Base-by-base conservation (phyloP, 805 yeast genomes). In the Nakazawaea peltata region DNA sequence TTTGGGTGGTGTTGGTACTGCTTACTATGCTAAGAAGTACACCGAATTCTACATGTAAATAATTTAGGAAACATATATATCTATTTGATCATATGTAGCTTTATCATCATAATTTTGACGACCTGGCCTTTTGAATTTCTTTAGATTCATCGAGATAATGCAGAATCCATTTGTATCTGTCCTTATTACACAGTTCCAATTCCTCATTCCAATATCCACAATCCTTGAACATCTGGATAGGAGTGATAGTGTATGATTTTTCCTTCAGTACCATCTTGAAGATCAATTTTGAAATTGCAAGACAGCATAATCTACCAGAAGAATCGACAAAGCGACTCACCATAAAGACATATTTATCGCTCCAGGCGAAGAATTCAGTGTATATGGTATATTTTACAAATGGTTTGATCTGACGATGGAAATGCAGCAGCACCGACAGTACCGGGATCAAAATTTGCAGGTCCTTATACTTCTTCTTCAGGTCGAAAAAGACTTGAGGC, bases 331-430 rank as follows among this genome's bases (percentile, higher is more conserved):
- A 85, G 47, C 73, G 68, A 28, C 81, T 72, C 17, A 81, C 44
- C 10, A 84, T 69, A 50, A 76, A 87, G 11, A 88, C 47, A 95
- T 96, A 86, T 55, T 87, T 88, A 23, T 71, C 65, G 57, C 84
- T 92, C 95, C 95, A 87, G 6, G 90, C 80, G 5, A 82, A 52
- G 14, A 88, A 67, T 26, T 74, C 62, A 3, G 81, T 69, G 24
- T 63, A 61, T 16, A 88, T 64, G 3, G 58, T 44, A 51, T 77
- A 88, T 18, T 47, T 46, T 37, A 69, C 71, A 49, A 77, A 83
- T 1, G 90, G 80, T 46, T 60, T 69, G 51, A 90, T 75, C 49
- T 88, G 95, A 43, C 69, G 72, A 42, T 78, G 67, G 59, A 84
- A 88, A 19, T 71, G 65, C 21, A 81, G 69, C 34, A 70, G 71